phyloP scores from a whole-genome alignment of 768 basidiomycete species.

The Tricholomella constricta region DNA sequence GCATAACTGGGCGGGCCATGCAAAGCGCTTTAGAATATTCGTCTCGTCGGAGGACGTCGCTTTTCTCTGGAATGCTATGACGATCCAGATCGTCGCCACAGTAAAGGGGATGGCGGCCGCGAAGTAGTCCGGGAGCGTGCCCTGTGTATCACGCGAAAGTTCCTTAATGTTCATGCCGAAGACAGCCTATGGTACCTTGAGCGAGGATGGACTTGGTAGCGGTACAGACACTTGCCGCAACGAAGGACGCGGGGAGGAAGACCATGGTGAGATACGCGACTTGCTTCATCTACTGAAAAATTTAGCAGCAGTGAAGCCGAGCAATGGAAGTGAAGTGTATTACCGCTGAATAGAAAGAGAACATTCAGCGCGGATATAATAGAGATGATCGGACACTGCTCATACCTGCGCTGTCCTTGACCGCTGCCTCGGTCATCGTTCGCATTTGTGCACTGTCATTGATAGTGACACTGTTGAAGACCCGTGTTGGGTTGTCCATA shows the following conservation, averaged over 20 bases:
- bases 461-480: slow-evolving; percentile 61
- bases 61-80: slow-evolving; percentile 54
- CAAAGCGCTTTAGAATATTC: slow-evolving; percentile 31
- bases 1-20: slow-evolving; percentile 35
- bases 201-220: neutral
- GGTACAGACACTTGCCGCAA: slow-evolving; percentile 37
- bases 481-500: slow-evolving; percentile 33
- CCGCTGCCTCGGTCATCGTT: slow-evolving; percentile 51
- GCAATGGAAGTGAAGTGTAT: slow-evolving; percentile 2
- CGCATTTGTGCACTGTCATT: slow-evolving; percentile 55
- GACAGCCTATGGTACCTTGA: slow-evolving; percentile 38
- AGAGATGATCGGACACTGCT: too few species aligned
- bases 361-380: slow-evolving; percentile 2
- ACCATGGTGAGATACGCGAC: slow-evolving; percentile 65
- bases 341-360: slow-evolving; percentile 20
- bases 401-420: slow-evolving; percentile 52
- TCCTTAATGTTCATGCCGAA: slow-evolving; percentile 63
- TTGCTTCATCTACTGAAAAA: slow-evolving; percentile 46
- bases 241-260: slow-evolving; percentile 59
- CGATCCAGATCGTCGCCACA: slow-evolving; percentile 51
- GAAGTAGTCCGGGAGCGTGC: slow-evolving; percentile 44
- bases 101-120: slow-evolving; percentile 49
- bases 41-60: slow-evolving; percentile 31
- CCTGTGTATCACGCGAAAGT: slow-evolving; percentile 36
- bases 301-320: neutral